Conservation (phyloP, 1,139 yeast species). For the Candida anutae region DNA sequence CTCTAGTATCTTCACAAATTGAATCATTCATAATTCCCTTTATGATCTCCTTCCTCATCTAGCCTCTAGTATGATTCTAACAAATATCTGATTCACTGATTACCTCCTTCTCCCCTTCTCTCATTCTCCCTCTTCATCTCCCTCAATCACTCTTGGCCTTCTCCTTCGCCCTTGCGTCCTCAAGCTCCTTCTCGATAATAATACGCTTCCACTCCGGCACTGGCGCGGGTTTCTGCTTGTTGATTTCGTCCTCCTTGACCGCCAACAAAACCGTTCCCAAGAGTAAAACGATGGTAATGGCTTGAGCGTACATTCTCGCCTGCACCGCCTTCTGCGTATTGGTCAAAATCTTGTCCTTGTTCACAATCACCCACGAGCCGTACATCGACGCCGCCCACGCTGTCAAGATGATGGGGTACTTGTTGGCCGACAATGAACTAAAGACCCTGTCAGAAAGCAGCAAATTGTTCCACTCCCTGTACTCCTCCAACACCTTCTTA, state of each 20-base stretch:
- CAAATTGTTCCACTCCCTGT: conserved; percentile 14
- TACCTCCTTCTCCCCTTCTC: too few relatives aligned
- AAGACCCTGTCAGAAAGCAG: conserved; percentile 17
- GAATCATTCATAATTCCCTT: too few relatives aligned
- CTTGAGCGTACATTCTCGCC: conserved; percentile 94
- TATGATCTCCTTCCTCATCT: too few relatives aligned
- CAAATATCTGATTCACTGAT: too few relatives aligned
- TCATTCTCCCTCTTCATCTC: conserved; percentile 40
- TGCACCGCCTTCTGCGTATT: conserved; percentile 82
- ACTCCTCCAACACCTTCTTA: conserved; percentile 14
- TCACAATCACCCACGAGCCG: conserved; percentile 74
- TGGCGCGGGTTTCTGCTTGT: conserved; percentile 26
- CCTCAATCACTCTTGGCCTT: not conserved
- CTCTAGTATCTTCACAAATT: too few relatives aligned
- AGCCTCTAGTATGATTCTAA: too few relatives aligned
- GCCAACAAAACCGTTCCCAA: conserved; percentile 58
- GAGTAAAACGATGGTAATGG: conserved; percentile 58
- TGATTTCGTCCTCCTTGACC: conserved; percentile 51
- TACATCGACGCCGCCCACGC: conserved; percentile 85
- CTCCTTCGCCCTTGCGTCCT: conserved; percentile 13
- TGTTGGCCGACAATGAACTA: conserved; percentile 45
- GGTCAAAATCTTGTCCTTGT: conserved; percentile 71
- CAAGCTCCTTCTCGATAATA: conserved; percentile 38
- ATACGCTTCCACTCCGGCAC: conserved; percentile 30
- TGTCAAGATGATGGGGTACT: conserved; percentile 67